Evolutionary conservation across 78 protist species (phyloP), one percentile per base, ranked within the genome.

Genomic region (Dictyostelium brefeldianum): DNA sequence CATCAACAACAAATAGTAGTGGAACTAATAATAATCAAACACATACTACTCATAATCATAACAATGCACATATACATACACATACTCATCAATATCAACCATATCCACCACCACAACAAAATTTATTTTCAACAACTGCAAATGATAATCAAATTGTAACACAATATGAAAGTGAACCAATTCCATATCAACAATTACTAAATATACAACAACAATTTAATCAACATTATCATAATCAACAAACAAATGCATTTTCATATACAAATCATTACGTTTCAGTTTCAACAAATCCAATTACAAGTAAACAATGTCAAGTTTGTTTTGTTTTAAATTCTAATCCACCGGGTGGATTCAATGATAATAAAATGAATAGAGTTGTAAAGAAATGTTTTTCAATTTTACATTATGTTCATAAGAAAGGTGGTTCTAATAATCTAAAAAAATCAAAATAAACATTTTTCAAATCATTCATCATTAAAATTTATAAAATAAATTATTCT

Each of bases 281-380:
- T 2, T n/a, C 54, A 18, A 25, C 41, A n/a, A 5, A 48, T 18
- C 69, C 41, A 57, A 54, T 25, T 14, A 41, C 85, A 41, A 3
- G 25, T 18, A 62, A 31, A 6, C 59, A 22, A 83, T 83, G 91
- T 56, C 80, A 6, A 43, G 57, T 83, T 73, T 83, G 91, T 31
- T 53, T 59, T 48, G 51, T 53, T 10, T 78, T 51, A n/a, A 46
- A 22, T 18, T 46, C 22, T 27, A n/a, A 25, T 5, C 81, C 67
- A 18, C 79, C 84, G 29, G 15, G 50, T 2, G 15, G 50, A 1
- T 36, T 64, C 8, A 67, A 84, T 64, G 84, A 87, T 62, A 78
- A 87, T 20, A 36, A 74, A 50, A 77, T 87, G 78, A 77, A 74
- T 54, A 87, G 69, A 77, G 70, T 87, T 4, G 75, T 74, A 14